Conservation (phyloP, 805 yeast genomes). For the Cyberlindnera subsufficiens region DNA sequence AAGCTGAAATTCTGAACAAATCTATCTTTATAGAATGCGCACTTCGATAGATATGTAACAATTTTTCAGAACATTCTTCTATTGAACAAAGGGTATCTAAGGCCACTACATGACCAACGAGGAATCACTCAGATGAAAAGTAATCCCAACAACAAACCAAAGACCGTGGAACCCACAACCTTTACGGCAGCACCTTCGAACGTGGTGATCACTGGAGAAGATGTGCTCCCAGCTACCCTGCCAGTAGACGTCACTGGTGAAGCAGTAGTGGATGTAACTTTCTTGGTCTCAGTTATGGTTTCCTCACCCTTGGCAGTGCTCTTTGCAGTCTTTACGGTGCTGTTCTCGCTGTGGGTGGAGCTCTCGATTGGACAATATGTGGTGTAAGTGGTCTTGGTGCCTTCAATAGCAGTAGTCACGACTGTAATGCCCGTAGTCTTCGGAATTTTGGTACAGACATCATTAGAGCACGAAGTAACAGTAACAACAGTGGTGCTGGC, state of each 20-base stretch:
- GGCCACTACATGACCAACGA: not conserved
- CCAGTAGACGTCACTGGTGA: not conserved
- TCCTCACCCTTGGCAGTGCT: too few relatives aligned
- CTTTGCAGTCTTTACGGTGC: too few relatives aligned
- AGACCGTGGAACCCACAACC: slow-evolving; percentile 3
- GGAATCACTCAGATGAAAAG: not conserved
- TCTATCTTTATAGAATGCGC: too few relatives aligned
- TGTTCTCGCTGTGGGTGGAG: too few relatives aligned
- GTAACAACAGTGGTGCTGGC: too few relatives aligned
- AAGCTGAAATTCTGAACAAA: too few relatives aligned
- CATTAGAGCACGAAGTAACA: too few relatives aligned
- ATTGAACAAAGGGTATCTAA: not conserved
- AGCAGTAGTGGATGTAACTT: not conserved
- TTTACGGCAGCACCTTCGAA: slow-evolving; percentile 6
- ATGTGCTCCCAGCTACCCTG: not conserved
- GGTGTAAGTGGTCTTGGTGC: too few relatives aligned
- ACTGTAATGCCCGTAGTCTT: too few relatives aligned
- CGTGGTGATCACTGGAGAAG: slow-evolving; percentile 3
- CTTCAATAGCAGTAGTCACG: too few relatives aligned
- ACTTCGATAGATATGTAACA: not conserved
- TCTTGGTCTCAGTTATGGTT: not conserved
- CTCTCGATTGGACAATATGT: too few relatives aligned
- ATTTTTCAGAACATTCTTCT: not conserved
- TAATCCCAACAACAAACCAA: slow-evolving; percentile 1
- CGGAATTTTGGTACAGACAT: too few relatives aligned